Percentiles rank a stretch among this genome's conserved stretches.
Evolutionary conservation across 352 stramenopile species (phyloP).

Genomic region (Phytophthora kernoviae): DNA sequence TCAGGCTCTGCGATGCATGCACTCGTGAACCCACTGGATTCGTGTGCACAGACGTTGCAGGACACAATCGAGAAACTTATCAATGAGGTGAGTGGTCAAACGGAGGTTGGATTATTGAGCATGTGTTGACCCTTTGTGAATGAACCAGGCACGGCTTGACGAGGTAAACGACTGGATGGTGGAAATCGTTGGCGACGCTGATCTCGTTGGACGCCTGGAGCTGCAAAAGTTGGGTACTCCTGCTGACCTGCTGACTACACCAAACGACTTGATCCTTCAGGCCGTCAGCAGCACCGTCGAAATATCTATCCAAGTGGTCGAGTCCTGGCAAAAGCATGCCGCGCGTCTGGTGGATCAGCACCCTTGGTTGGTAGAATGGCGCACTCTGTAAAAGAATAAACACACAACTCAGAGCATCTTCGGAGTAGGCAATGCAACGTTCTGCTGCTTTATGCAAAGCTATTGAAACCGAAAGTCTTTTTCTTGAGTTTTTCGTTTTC

Average conservation of each 20-base stretch:
- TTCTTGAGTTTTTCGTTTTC: slow-evolving; percentile 29
- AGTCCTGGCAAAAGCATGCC: slow-evolving; percentile 56
- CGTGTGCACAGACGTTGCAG: slow-evolving; percentile 43
- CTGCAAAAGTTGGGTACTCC: slow-evolving; percentile 83
- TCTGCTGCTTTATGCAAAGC: neutral
- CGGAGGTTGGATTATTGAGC: slow-evolving; percentile 1
- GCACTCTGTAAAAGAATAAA: slow-evolving; percentile 54
- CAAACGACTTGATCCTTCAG: slow-evolving; percentile 66
- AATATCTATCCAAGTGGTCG: slow-evolving; percentile 41
- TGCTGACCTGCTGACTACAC: slow-evolving; percentile 73
- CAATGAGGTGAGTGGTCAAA: slow-evolving; percentile 44
- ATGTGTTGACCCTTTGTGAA: slow-evolving; percentile 8
- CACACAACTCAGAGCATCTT: too few species aligned
- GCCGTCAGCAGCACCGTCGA: slow-evolving; percentile 27
- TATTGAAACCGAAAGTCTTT: slow-evolving; percentile 31
- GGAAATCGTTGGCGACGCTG: slow-evolving; percentile 61
- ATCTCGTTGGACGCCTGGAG: slow-evolving; percentile 62
- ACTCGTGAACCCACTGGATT: slow-evolving; percentile 43
- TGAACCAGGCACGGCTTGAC: slow-evolving; percentile 62
- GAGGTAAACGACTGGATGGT: slow-evolving; percentile 83
- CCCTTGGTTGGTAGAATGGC: slow-evolving; percentile 81
- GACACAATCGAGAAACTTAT: slow-evolving; percentile 60
- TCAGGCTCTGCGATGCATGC: slow-evolving; percentile 28
- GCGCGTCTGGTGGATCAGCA: slow-evolving; percentile 42
- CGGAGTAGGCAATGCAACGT: neutral